phyloP scores from a whole-genome alignment of 2,329 filamentous ascomycete species.

The Penicillium sp. region DNA sequence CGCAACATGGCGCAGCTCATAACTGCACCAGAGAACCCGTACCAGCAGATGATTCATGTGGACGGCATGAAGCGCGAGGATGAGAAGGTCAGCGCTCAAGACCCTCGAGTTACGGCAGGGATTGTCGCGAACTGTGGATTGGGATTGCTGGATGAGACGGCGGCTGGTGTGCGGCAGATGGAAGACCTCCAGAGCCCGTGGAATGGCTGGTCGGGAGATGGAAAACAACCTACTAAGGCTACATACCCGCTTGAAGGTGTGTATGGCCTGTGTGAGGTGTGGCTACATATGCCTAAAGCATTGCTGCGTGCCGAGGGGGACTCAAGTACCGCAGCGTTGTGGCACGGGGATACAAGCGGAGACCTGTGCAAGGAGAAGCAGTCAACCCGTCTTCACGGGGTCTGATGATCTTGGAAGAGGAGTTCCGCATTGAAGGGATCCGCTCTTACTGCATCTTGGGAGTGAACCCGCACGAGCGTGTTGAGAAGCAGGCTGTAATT shows the following conservation, averaged over 20 bases:
- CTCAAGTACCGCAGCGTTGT: constrained; percentile 36
- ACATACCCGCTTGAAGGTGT: constrained; percentile 25
- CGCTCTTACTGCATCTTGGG: constrained; percentile 47
- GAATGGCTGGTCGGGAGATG: constrained; percentile 21
- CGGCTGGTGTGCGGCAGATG: constrained; percentile 34
- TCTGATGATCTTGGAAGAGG: constrained; percentile 32
- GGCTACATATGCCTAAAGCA: constrained; percentile 42
- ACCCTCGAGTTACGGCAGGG: constrained; percentile 33
- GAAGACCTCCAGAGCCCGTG: constrained; percentile 26
- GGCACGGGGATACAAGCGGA: constrained; percentile 30
- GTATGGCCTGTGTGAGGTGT: constrained; percentile 37
- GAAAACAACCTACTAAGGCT: constrained; percentile 9
- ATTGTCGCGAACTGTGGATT: constrained; percentile 35
- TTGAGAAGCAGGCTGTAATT: constrained; percentile 48
- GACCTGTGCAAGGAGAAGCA: constrained; percentile 18
- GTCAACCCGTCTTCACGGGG: constrained; percentile 23
- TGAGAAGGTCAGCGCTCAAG: constrained; percentile 27
- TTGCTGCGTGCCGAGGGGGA: constrained; percentile 41
- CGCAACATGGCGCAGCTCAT: constrained; percentile 25
- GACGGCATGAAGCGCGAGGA: constrained; percentile 29
- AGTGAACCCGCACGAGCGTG: constrained; percentile 50
- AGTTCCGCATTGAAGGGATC: constrained; percentile 42
- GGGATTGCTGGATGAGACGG: constrained; percentile 35
- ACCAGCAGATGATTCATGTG: constrained; percentile 25
- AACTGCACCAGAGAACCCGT: constrained; percentile 15